Evolutionary conservation across 768 basidiomycete species (phyloP).

Genomic region (Rhodotorula diobovata): DNA sequence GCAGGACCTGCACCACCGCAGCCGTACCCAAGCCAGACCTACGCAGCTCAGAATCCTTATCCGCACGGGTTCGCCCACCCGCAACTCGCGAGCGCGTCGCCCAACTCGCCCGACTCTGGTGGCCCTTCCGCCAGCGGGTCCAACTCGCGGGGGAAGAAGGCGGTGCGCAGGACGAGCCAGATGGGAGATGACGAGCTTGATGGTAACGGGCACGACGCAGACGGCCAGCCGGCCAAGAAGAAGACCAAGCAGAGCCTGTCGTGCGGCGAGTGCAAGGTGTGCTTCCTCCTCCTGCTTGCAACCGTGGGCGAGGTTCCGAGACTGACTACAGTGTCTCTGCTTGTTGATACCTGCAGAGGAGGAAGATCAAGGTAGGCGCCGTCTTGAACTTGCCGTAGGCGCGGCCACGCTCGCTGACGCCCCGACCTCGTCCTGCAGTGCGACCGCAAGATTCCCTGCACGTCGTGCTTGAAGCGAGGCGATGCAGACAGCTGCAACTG

Average conservation of each 20-base stretch:
- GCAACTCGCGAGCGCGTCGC: neutral
- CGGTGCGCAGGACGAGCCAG: neutral
- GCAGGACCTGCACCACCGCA: neutral
- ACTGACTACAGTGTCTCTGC: neutral
- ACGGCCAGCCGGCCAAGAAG: neutral
- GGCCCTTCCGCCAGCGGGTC: too few relatives aligned
- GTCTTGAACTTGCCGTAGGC: too few relatives aligned
- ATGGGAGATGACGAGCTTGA: neutral
- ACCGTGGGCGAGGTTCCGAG: too few relatives aligned
- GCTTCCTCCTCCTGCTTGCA: neutral
- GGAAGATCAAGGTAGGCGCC: conserved; percentile 29
- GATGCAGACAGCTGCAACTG: conserved; percentile 24
- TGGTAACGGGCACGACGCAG: neutral
- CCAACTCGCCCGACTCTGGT: neutral
- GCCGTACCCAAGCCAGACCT: neutral
- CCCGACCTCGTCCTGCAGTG: neutral
- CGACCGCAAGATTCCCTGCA: conserved; percentile 32
- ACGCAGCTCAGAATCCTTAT: too few relatives aligned
- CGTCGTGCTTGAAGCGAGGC: conserved; percentile 27
- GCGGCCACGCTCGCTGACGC: rapidly evolving
- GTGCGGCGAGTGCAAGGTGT: conserved; percentile 32
- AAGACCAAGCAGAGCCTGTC: conserved; percentile 12
- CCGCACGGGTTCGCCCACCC: too few relatives aligned
- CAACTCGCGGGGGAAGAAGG: too few relatives aligned
- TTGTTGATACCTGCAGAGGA: neutral